Base-by-base conservation (phyloP, 352 stramenopile genomes). In the Phytophthora pluvialis region DNA sequence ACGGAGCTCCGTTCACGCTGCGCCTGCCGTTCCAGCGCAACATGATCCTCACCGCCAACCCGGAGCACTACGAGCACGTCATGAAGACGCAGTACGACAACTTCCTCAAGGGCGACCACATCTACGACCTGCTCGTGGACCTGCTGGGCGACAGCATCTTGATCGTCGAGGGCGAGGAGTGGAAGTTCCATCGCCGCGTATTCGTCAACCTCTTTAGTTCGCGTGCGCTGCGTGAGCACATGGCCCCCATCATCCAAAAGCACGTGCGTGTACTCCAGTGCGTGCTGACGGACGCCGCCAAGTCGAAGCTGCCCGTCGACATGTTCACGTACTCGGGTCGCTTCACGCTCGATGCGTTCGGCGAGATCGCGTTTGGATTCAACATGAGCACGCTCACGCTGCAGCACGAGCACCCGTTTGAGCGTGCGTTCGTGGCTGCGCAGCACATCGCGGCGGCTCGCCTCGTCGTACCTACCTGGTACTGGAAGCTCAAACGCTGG, bases 141-240 rank as follows among this genome's bases (percentile, higher is more conserved):
- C 60, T 96, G 13, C 73, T 95, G 18, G 86, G 88, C 32, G 63
- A 82, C 26, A 86, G 83, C 59, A 94, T 95, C 53, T 86, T 95
- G 47, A 78, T 73, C 21, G 53, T 78, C 9, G 82, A 96, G 55
- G 85, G 83, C 8, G 72, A 74, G 1, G 31, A 64, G 16, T 96
- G 89, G 89, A 69, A 76, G 29, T 70, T 81, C 57, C 89, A 96
- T 47, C 83, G 89, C 46, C 90, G 90, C 44, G 85, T 76, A 1
- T 88, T 91, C 63, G 94, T 89, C 52, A 91, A 97, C 52, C 93
- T 98, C 43, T 96, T 97, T 35, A 93, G 77, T 10, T 78, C 73
- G 13, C 36, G 67, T 9, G 81, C 74, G 13, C 62, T 90, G 60
- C 66, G 74, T 2, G 74, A 86, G 8, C 65, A 66, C 63, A 83